Base-by-base conservation (phyloP, 306 rosid genomes). In the Citrullus colocynthis region DNA sequence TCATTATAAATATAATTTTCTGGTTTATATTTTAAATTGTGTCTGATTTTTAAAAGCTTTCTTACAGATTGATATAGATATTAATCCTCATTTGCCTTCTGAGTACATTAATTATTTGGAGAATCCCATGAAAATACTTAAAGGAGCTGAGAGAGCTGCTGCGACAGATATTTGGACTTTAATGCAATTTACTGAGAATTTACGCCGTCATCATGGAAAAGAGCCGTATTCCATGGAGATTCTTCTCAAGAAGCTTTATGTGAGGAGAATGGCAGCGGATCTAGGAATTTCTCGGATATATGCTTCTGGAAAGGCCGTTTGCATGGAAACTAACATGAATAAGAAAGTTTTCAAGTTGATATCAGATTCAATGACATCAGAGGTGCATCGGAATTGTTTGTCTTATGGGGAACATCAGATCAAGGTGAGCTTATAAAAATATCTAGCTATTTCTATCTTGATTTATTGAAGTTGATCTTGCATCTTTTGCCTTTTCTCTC, bases 231-330 rank as follows among this genome's bases (percentile, higher is more conserved):
- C 97, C 66, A 88, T 92, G 98, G 97, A 88, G 90, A 79, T 90
- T 81, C 81, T 95, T 17, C 79, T 92, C 77, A 87, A 89, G 86
- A 92, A 90, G 85, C 95, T 95, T 58, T 95, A 95, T 54, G 89
- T 92, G 83, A 86, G 89, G 80, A 95, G 97, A 88, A 95, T 95
- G 98, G 93, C 98, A 1, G 98, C 97, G 28, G 98, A 95, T 87
- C 82, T 95, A 28, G 97, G 98, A 70, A 85, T 95, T 83, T 78
- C 78, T 61, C 87, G 87, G 76, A 88, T 95, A 55, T 92, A 86
- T 84, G 82, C 93, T 78, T 79, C 86, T 17, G 96, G 98, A 81
- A 95, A 90, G 89, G 83, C 32, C 16, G 89, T 95, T 76, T 77
- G 65, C 48, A 89, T 95, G 98, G 85, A 90, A 89, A 87, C 97